These are phyloP conservation scores for Aspergillus candidus DNA, from an alignment of 2,329 filamentous ascomycete genomes.

Conservation along the genomic window DNA sequence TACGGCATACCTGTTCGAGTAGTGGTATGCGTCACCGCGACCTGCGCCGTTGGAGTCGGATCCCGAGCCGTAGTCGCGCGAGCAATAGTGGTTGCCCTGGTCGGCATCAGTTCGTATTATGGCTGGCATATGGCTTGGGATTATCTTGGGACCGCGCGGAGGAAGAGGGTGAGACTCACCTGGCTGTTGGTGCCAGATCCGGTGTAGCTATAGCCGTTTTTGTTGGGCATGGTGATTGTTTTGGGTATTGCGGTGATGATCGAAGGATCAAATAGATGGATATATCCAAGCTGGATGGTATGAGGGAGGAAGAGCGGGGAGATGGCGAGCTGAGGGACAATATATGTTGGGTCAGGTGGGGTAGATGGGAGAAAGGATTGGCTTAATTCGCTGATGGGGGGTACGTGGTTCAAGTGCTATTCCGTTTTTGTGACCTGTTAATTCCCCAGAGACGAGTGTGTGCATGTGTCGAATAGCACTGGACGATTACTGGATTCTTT, in stretches of 20 bases:
- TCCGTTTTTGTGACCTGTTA: no score
- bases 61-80: constrained; percentile 55
- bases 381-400: no score
- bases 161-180: constrained; percentile 36
- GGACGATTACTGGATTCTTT: no score
- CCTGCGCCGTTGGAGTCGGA: constrained; percentile 48
- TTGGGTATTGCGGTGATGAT: neutral
- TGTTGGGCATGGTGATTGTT: constrained; percentile 12
- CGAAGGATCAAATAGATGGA: neutral
- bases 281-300: neutral
- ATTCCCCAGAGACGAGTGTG: no score
- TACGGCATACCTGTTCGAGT: constrained; percentile 53
- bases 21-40: constrained; percentile 43
- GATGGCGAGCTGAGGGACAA: neutral
- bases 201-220: constrained; percentile 34
- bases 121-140: neutral
- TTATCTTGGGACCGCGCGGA: no score
- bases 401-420: no score
- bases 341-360: no score
- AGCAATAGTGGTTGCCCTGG: constrained; percentile 63
- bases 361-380: no score
- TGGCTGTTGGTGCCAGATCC: constrained; percentile 57
- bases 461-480: no score
- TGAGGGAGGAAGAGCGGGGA: neutral
- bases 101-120: neutral